These are phyloP conservation scores for Ballota nigra DNA, from an alignment of 257 asterid species.

Conservation along the genomic window DNA sequence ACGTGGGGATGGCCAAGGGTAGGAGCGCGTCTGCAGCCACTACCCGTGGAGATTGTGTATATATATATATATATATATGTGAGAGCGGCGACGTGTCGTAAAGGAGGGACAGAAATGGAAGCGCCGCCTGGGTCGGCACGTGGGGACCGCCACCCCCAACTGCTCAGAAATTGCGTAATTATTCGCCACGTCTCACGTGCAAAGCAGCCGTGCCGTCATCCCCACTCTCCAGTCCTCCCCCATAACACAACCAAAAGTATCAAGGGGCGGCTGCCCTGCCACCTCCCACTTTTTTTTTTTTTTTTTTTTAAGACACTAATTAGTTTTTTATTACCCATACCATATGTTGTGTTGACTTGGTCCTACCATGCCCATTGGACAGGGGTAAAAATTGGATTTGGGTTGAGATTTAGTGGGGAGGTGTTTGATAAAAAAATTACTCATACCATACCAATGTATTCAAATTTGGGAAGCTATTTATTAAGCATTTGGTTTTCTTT, in stretches of 20 bases:
- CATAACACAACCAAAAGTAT: too few relatives aligned
- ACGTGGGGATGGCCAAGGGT: neutral
- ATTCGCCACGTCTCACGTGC: constrained; percentile 46
- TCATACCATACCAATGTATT: too few relatives aligned
- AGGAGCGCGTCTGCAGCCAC: neutral
- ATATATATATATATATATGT: too few relatives aligned
- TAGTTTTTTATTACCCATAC: neutral
- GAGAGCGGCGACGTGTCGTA: constrained; percentile 35
- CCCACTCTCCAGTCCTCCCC: constrained; percentile 17
- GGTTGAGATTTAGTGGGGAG: too few relatives aligned
- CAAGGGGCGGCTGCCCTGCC: constrained; percentile 29
- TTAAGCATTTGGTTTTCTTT: too few relatives aligned
- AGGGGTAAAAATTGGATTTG: too few relatives aligned
- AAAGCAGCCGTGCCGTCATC: constrained; percentile 29
- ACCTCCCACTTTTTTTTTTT: neutral
- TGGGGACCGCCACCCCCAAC: constrained; percentile 31
- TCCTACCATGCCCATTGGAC: too few relatives aligned
- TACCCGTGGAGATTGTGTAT: neutral
- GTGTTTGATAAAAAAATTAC: too few relatives aligned
- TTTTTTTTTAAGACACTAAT: too few relatives aligned
- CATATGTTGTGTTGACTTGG: neutral
- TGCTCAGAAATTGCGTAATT: constrained; percentile 15
- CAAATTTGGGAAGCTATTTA: too few relatives aligned
- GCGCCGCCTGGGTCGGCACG: constrained; percentile 50
- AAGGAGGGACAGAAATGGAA: constrained; percentile 21